Conservation (phyloP, 345 rosid species). For the Laguncularia racemosa region DNA sequence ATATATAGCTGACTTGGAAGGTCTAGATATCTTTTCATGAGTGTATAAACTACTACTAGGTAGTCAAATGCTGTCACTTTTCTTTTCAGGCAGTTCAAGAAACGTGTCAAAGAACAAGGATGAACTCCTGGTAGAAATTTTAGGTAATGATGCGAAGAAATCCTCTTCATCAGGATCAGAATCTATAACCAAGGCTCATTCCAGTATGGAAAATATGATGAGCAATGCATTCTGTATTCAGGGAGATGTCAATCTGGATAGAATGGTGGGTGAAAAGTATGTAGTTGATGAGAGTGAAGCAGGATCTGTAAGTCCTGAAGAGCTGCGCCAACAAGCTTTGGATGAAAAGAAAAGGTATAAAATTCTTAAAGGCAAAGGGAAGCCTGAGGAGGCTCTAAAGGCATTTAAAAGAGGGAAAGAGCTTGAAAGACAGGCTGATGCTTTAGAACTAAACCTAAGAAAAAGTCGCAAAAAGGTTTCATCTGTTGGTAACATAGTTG, state of each 20-base stretch:
- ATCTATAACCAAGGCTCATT: conserved; percentile 17
- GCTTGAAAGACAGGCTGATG: conserved; percentile 84
- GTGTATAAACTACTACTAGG: no score
- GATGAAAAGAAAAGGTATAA: conserved; percentile 71
- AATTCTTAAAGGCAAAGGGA: conserved; percentile 70
- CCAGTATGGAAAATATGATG: conserved; percentile 27
- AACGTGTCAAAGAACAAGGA: conserved; percentile 39
- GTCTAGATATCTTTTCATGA: no score
- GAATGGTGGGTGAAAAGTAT: conserved; percentile 17
- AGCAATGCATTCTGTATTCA: conserved; percentile 32
- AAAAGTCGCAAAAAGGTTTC: conserved; percentile 45
- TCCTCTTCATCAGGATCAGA: conserved; percentile 37
- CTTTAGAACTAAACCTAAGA: conserved; percentile 54
- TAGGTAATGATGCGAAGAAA: conserved; percentile 51
- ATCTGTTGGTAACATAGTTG: conserved; percentile 21
- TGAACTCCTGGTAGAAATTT: conserved; percentile 59
- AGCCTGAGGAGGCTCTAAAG: conserved; percentile 74
- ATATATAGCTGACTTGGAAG: no score
- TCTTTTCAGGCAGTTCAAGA: conserved; percentile 47
- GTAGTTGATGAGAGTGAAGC: conserved; percentile 27
- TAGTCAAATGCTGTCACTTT: background rate
- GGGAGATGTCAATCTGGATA: conserved; percentile 22
- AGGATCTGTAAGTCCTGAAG: conserved; percentile 45
- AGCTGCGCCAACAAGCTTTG: conserved; percentile 60
- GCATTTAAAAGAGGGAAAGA: conserved; percentile 93